These are phyloP conservation scores for Tephrocybe sp. DNA, from an alignment of 768 basidiomycete species.

Conservation along the genomic window DNA sequence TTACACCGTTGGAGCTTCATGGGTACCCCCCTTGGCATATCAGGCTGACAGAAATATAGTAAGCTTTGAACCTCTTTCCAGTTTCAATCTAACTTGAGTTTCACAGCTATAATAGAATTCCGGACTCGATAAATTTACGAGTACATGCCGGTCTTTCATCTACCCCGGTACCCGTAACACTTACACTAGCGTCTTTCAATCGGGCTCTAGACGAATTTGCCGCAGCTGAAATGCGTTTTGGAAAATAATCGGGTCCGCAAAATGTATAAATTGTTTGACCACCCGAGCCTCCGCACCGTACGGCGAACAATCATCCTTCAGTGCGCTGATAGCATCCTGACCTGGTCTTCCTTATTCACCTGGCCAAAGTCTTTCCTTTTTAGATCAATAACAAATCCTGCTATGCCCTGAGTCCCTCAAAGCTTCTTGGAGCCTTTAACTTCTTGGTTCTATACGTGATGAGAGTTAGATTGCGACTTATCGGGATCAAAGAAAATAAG, in stretches of 20 bases:
- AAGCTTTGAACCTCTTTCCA: constrained; percentile 24
- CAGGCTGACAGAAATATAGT: constrained; percentile 81
- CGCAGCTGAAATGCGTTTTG: constrained; percentile 74
- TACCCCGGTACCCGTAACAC: constrained; percentile 17
- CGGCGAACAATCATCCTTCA: too few species aligned
- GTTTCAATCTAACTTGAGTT: background rate
- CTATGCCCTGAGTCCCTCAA: too few species aligned
- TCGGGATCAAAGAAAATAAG: too few species aligned
- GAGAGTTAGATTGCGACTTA: too few species aligned
- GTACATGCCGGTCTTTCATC: background rate
- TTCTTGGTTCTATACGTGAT: too few species aligned
- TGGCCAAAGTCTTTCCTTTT: too few species aligned
- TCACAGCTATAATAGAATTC: constrained; percentile 29
- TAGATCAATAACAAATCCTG: too few species aligned
- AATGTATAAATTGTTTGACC: background rate
- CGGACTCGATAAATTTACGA: background rate
- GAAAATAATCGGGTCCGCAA: constrained; percentile 46
- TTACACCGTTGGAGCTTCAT: constrained; percentile 60
- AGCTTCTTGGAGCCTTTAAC: too few species aligned
- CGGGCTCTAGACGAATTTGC: constrained; percentile 74
- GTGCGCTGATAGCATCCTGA: background rate
- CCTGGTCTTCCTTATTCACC: too few species aligned
- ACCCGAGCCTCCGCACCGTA: background rate
- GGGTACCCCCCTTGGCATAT: constrained; percentile 88
- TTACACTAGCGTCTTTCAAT: constrained; percentile 62